Percentiles rank a stretch among this genome's conserved stretches.
These are phyloP conservation scores for Saccharomyces hybrid DNA, from an alignment of 1,139 yeast species.

Conservation along the genomic window DNA sequence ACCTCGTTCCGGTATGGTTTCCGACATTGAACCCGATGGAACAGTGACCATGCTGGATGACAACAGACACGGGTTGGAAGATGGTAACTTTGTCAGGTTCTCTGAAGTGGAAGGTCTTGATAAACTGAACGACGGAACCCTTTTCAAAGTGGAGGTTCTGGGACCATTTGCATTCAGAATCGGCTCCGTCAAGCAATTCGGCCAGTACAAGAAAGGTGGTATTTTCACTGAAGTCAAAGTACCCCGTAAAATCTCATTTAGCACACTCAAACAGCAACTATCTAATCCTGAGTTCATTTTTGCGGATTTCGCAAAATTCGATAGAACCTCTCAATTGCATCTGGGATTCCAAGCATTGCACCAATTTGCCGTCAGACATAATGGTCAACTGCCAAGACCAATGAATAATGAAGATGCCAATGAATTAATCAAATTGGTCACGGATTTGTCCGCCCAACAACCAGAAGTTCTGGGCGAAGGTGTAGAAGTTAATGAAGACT, in stretches of 20 bases:
- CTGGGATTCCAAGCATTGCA: conserved; percentile 87
- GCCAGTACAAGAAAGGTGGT: conserved; percentile 76
- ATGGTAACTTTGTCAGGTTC: conserved; percentile 83
- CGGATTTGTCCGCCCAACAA: conserved; percentile 51
- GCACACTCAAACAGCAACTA: conserved; percentile 58
- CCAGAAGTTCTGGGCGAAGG: conserved; percentile 52
- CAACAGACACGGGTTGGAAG: conserved; percentile 86
- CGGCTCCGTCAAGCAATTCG: conserved; percentile 44
- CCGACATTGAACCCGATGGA: conserved; percentile 83
- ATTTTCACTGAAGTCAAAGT: conserved; percentile 86
- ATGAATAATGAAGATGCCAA: conserved; percentile 66
- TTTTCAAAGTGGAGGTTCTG: conserved; percentile 70
- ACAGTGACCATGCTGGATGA: conserved; percentile 89
- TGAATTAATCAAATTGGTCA: conserved; percentile 55
- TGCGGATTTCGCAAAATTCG: conserved; percentile 90
- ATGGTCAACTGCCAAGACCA: conserved; percentile 69
- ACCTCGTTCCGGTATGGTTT: conserved; percentile 75
- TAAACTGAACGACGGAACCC: conserved; percentile 58
- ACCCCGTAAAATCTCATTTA: conserved; percentile 58
- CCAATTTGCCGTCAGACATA: conserved; percentile 56
- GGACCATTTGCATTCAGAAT: conserved; percentile 92
- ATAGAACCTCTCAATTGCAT: conserved; percentile 83
- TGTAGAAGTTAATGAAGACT: conserved; percentile 49
- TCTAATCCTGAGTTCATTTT: conserved; percentile 67
- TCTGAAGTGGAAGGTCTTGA: conserved; percentile 73